phyloP scores from a whole-genome alignment of 768 basidiomycete genomes.

The Kwoniella dejecticola region DNA sequence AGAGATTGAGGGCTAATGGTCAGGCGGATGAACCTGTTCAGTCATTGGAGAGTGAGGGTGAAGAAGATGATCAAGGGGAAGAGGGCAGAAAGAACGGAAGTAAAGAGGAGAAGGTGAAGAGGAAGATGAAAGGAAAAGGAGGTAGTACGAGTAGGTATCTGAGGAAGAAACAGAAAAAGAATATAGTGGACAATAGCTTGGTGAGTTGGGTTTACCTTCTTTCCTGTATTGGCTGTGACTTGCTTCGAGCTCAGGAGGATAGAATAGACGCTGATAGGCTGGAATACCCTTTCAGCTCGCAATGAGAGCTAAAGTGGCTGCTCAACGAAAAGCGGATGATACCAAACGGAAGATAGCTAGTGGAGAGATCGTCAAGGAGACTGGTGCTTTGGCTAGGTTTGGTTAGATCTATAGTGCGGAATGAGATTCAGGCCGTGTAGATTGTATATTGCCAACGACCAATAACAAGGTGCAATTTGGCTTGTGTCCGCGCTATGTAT shows the following conservation, averaged over 20 bases:
- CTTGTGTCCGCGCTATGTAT: too few relatives aligned
- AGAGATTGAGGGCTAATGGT: constrained; percentile 71
- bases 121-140: constrained; percentile 76
- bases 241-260: neutral
- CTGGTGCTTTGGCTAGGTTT: constrained; percentile 48
- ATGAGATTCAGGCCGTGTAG: neutral
- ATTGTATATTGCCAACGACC: too few relatives aligned
- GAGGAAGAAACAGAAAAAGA: constrained; percentile 82
- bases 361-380: constrained; percentile 39
- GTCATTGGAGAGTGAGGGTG: constrained; percentile 59
- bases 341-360: constrained; percentile 29
- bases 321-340: constrained; percentile 39
- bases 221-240: neutral
- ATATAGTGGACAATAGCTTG: constrained; percentile 78
- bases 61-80: constrained; percentile 60
- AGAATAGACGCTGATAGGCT: neutral
- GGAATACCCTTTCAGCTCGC: constrained; percentile 30
- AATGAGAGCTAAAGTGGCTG: constrained; percentile 42
- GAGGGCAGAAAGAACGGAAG: constrained; percentile 52
- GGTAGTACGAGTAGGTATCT: constrained; percentile 81
- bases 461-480: too few relatives aligned
- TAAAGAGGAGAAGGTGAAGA: constrained; percentile 64
- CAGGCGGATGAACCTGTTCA: constrained; percentile 62
- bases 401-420: neutral
- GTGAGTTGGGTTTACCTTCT: constrained; percentile 49